Percentiles rank a stretch among this genome's conserved stretches.
phyloP scores from a whole-genome alignment of 495 filamentous ascomycete genomes.

The Staphylotrichum tortipilum region DNA sequence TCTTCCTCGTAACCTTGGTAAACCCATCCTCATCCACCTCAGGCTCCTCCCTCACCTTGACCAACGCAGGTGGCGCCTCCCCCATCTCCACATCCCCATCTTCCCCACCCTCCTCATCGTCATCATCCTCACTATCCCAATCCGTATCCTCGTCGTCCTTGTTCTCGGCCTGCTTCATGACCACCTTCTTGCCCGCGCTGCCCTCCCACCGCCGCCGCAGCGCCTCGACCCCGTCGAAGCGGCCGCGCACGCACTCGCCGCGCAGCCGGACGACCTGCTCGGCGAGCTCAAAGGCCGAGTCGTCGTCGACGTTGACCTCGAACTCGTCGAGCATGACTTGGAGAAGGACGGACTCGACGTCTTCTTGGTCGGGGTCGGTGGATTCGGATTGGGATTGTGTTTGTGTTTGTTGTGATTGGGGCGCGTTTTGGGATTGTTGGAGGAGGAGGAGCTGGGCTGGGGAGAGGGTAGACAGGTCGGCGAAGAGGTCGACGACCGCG shows the following conservation, averaged over 20 bases:
- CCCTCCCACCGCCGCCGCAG: conserved; percentile 60
- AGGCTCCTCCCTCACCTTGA: conserved; percentile 57
- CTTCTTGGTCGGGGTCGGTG: conserved; percentile 64
- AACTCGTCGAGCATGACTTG: conserved; percentile 96
- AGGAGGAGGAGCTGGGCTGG: conserved; percentile 12
- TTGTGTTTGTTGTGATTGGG: neutral
- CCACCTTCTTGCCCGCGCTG: conserved; percentile 43
- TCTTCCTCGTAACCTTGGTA: conserved; percentile 74
- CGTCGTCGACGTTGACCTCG: conserved; percentile 83
- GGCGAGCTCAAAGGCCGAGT: conserved; percentile 67
- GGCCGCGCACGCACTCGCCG: conserved; percentile 50
- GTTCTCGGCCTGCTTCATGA: conserved; percentile 53
- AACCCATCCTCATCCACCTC: conserved; percentile 93
- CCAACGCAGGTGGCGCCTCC: conserved; percentile 55
- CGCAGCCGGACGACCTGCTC: conserved; percentile 59
- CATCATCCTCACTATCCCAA: conserved; percentile 42
- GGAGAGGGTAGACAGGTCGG: conserved; percentile 40
- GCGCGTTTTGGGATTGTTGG: neutral
- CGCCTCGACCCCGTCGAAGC: conserved; percentile 58
- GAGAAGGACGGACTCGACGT: conserved; percentile 72
- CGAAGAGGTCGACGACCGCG: conserved; percentile 73
- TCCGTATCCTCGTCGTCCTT: conserved; percentile 55
- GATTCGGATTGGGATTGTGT: neutral
- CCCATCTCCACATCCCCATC: conserved; percentile 65
- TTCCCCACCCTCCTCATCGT: conserved; percentile 44